Percentiles rank a stretch among this genome's conserved stretches.
These are phyloP conservation scores for Hymenoscyphus salicellus DNA, from an alignment of 2,329 filamentous ascomycete species.

Conservation along the genomic window DNA sequence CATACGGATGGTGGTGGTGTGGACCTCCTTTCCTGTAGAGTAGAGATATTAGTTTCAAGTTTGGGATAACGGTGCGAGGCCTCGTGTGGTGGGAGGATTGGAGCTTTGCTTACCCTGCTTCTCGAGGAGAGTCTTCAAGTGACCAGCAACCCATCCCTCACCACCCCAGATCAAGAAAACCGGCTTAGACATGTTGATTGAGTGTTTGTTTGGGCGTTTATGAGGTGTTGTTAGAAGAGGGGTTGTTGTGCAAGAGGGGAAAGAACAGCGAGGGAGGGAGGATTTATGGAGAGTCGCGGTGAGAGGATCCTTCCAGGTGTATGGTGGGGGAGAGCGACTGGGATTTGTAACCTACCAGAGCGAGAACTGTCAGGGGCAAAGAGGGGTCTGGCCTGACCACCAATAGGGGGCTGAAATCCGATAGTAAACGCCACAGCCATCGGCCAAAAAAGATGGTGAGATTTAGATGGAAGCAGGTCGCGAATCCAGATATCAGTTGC, in stretches of 20 bases:
- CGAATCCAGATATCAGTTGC: neutral
- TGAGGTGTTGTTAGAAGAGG: neutral
- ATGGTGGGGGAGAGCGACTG: constrained; percentile 9
- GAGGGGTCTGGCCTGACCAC: constrained; percentile 1
- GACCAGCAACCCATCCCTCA: constrained; percentile 60
- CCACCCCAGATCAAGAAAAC: constrained; percentile 64
- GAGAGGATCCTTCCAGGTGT: constrained; percentile 6
- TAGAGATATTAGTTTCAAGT: constrained; percentile 13
- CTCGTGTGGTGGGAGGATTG: neutral
- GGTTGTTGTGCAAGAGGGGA: neutral
- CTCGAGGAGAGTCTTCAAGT: constrained; percentile 57
- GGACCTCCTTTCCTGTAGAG: constrained; percentile 51
- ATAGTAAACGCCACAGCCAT: constrained; percentile 1
- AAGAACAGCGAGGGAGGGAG: neutral
- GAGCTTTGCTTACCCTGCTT: constrained; percentile 41
- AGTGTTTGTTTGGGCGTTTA: neutral
- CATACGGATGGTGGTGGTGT: constrained; percentile 62
- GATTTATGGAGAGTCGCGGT: constrained; percentile 9
- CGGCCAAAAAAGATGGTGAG: neutral
- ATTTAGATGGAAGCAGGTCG: no score
- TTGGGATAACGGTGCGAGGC: neutral
- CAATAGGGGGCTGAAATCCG: neutral
- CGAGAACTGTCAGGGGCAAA: constrained; percentile 7
- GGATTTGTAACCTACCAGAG: constrained; percentile 14
- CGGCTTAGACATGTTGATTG: constrained; percentile 22